Percentiles rank a stretch among this genome's conserved stretches.
Conservation (phyloP, 306 rosid species). For the Cicer yamashitae region DNA sequence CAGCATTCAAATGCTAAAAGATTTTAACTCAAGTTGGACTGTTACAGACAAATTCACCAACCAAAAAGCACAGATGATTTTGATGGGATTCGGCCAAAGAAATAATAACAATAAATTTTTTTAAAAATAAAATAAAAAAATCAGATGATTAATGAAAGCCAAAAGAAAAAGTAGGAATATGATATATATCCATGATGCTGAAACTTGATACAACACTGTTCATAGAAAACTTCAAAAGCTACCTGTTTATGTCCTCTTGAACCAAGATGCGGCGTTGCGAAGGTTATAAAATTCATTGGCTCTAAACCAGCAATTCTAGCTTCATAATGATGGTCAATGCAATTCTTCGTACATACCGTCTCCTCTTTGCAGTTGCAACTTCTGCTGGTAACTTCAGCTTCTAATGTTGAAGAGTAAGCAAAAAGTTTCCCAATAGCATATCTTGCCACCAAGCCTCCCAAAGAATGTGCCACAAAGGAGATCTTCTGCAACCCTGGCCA, state of each 20-base stretch:
- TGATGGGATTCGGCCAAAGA: neutral
- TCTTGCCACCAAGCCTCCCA: constrained; percentile 95
- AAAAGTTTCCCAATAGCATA: constrained; percentile 88
- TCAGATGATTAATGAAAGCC: neutral
- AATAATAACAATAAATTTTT: neutral
- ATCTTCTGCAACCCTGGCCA: constrained; percentile 78
- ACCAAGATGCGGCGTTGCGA: constrained; percentile 98
- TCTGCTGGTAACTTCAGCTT: constrained; percentile 44
- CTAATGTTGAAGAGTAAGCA: constrained; percentile 50
- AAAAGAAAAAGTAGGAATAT: constrained; percentile 20
- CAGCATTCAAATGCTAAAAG: constrained; percentile 15
- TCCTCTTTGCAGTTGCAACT: constrained; percentile 50
- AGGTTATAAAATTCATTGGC: constrained; percentile 88
- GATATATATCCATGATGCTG: constrained; percentile 25
- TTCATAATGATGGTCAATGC: constrained; percentile 47
- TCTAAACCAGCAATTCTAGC: constrained; percentile 85
- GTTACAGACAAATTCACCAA: neutral
- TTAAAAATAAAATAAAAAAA: neutral
- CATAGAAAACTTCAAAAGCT: constrained; percentile 32
- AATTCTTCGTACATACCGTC: constrained; percentile 48
- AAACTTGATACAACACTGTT: neutral
- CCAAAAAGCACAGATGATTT: constrained; percentile 2
- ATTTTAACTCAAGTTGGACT: constrained; percentile 8
- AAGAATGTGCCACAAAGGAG: constrained; percentile 95
- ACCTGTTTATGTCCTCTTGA: constrained; percentile 91